Evolutionary conservation across 2,329 filamentous ascomycete species (phyloP).

Genomic region (Phyllosticta citriasiana): DNA sequence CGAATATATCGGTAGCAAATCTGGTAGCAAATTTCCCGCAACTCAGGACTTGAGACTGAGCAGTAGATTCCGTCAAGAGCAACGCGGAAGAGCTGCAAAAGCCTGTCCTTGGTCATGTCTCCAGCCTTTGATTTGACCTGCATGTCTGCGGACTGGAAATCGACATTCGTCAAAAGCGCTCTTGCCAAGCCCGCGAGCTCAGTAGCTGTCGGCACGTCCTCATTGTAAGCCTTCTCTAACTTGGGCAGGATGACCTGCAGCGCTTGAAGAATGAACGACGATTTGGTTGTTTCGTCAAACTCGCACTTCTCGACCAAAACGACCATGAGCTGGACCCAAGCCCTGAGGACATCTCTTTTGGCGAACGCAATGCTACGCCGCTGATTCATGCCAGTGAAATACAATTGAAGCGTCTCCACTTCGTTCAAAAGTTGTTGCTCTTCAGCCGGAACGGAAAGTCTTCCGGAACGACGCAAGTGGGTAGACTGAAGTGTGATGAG

Average conservation of each 20-base stretch:
- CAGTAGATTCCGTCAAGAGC: slow-evolving; percentile 71
- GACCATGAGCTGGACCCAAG: slow-evolving; percentile 77
- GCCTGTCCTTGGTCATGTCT: slow-evolving; percentile 75
- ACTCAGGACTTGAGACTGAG: slow-evolving; percentile 56
- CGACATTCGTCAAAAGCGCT: slow-evolving; percentile 60
- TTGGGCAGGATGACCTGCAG: slow-evolving; percentile 83
- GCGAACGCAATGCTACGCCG: slow-evolving; percentile 42
- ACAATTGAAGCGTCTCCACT: slow-evolving; percentile 19
- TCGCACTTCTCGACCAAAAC: slow-evolving; percentile 77
- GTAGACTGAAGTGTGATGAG: slow-evolving; percentile 61
- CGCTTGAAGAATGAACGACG: slow-evolving; percentile 72
- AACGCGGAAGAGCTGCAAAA: slow-evolving; percentile 85
- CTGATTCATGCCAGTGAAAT: slow-evolving; percentile 3
- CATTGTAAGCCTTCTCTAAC: slow-evolving; percentile 64
- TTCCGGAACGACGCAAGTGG: slow-evolving; percentile 42
- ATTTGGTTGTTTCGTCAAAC: slow-evolving; percentile 60
- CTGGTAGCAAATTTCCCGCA: slow-evolving; percentile 81
- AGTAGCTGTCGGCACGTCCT: slow-evolving; percentile 58
- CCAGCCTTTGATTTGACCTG: slow-evolving; percentile 23
- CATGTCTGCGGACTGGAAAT: slow-evolving; percentile 39
- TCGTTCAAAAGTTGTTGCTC: slow-evolving; percentile 43
- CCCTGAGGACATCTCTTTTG: slow-evolving; percentile 59
- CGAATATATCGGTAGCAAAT: slow-evolving; percentile 82
- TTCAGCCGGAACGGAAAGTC: slow-evolving; percentile 17
- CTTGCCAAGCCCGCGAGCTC: slow-evolving; percentile 70